Conservation (phyloP, 169 alveolate species). For the Eimeria praecox region DNA sequence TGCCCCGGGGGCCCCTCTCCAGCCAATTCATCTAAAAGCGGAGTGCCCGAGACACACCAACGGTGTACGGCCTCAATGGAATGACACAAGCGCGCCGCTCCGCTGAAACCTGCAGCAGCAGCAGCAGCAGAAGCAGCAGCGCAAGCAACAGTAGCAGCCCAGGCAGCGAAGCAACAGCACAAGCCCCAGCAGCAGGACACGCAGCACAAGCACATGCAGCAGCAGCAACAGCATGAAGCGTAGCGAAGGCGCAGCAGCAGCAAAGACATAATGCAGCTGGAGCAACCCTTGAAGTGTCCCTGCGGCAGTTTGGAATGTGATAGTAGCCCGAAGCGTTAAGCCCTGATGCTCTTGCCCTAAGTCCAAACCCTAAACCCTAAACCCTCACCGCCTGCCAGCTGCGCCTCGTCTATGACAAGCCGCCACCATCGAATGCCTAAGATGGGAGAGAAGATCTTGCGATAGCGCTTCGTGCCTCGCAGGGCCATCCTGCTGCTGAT, state of each 20-base stretch:
- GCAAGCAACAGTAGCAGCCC: neutral
- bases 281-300: neutral
- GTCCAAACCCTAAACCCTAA: neutral
- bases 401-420: constrained; percentile 87
- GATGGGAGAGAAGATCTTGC: constrained; percentile 83
- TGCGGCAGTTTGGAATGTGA: neutral
- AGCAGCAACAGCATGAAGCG: neutral
- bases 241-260: neutral
- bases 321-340: neutral
- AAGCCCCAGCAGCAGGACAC: neutral
- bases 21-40: constrained; percentile 80
- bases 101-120: constrained; percentile 73
- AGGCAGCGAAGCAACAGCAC: neutral
- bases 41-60: constrained; percentile 88
- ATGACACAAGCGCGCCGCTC: constrained; percentile 73
- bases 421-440: constrained; percentile 86
- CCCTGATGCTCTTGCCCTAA: neutral
- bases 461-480: constrained; percentile 81
- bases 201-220: too few species aligned
- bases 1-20: constrained; percentile 42
- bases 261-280: neutral
- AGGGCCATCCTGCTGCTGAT: constrained; percentile 50
- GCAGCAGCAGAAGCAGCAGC: neutral
- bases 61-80: constrained; percentile 73
- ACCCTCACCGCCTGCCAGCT: constrained; percentile 86